Percentiles rank a stretch among this genome's conserved stretches.
Evolutionary conservation across 2,329 filamentous ascomycete genomes (phyloP).

Genomic region (Cordyceps farinosa): DNA sequence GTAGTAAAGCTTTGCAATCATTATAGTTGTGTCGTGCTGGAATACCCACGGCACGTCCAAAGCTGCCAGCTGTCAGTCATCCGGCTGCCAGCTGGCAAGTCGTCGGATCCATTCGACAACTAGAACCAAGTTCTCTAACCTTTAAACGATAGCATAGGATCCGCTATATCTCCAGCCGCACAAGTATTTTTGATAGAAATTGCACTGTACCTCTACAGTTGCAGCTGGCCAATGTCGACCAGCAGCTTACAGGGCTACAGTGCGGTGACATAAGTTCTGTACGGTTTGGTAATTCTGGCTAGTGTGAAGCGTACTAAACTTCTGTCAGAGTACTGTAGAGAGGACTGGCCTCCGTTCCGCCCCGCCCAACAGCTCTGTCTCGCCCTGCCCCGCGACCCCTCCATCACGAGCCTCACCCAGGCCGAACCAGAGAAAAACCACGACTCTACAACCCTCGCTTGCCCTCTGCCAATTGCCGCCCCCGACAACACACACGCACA

Average conservation of each 20-base stretch:
- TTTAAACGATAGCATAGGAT: not conserved
- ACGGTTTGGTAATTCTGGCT: too few relatives aligned
- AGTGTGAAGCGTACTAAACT: too few relatives aligned
- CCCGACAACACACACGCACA: not conserved
- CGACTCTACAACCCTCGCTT: not conserved
- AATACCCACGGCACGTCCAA: not conserved
- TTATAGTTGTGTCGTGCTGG: not conserved
- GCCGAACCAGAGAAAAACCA: not conserved
- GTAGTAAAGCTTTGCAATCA: not conserved
- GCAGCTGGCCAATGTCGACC: not conserved
- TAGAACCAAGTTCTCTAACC: not conserved
- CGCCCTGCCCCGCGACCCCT: conserved; percentile 12
- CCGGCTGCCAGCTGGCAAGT: not conserved
- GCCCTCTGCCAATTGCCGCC: not conserved
- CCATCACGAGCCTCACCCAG: conserved; percentile 1
- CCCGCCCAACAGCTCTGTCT: not conserved
- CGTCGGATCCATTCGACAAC: not conserved
- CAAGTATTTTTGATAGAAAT: not conserved
- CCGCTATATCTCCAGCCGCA: not conserved
- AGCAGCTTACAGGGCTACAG: not conserved
- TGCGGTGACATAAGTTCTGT: too few relatives aligned
- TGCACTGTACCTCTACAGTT: not conserved
- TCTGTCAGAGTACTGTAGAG: too few relatives aligned
- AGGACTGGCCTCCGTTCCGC: not conserved
- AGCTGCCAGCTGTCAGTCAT: not conserved